These are phyloP conservation scores for Vachellia collinsii DNA, from an alignment of 306 rosid species.

Conservation along the genomic window DNA sequence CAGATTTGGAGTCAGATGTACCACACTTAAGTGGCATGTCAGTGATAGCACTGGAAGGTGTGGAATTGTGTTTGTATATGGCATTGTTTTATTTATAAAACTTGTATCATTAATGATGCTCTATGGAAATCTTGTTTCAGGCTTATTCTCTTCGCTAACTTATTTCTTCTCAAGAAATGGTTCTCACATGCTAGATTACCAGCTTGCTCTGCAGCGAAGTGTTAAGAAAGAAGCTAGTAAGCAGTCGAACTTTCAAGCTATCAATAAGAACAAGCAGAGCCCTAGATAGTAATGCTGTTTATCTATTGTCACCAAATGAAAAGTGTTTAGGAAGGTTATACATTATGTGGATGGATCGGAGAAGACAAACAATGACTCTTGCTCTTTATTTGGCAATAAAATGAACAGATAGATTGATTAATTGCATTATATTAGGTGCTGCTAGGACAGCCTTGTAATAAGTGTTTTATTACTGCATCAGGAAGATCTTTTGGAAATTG, in stretches of 20 bases:
- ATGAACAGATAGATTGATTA: constrained; percentile 25
- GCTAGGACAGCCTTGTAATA: constrained; percentile 23
- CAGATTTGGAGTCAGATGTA: constrained; percentile 65
- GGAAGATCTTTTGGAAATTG: constrained; percentile 72
- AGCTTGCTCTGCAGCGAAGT: constrained; percentile 80
- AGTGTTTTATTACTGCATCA: constrained; percentile 45
- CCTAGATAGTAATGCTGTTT: constrained; percentile 18
- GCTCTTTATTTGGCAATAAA: constrained; percentile 19
- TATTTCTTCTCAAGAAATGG: constrained; percentile 96
- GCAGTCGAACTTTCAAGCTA: constrained; percentile 33
- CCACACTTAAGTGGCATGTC: constrained; percentile 82
- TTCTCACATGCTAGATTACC: constrained; percentile 79
- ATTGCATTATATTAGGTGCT: constrained; percentile 13
- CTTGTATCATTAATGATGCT: constrained; percentile 28
- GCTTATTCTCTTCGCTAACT: constrained; percentile 79
- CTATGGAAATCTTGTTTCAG: constrained; percentile 55
- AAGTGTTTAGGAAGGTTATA: constrained; percentile 21
- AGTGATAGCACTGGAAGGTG: constrained; percentile 86
- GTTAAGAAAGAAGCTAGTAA: constrained; percentile 78
- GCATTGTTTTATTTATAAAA: constrained; percentile 29
- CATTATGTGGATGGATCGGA: constrained; percentile 7
- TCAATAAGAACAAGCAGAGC: constrained; percentile 18
- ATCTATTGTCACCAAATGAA: constrained; percentile 19
- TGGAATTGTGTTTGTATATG: constrained; percentile 27
- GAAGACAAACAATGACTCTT: constrained; percentile 3